Conservation (phyloP, 352 stramenopile species). For the Pythium sukuiense region DNA sequence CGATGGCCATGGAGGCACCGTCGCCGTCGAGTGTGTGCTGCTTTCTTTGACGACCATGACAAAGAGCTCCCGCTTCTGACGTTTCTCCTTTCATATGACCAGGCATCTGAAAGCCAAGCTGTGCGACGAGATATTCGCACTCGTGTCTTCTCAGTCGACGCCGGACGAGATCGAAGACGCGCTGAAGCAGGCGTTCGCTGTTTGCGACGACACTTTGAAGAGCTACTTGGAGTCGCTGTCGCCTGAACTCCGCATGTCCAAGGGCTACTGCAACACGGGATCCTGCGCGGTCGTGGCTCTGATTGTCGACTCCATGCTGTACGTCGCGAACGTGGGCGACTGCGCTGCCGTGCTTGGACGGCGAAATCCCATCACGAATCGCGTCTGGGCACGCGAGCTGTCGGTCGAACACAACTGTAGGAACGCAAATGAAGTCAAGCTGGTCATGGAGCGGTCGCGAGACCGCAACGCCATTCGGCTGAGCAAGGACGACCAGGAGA, state of each 20-base stretch:
- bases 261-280: slow-evolving; percentile 72
- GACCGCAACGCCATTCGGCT: slow-evolving; percentile 86
- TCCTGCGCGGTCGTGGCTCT: slow-evolving; percentile 64
- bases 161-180: slow-evolving; percentile 15
- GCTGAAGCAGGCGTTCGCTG: slow-evolving; percentile 44
- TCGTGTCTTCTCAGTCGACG: slow-evolving; percentile 17
- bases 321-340: slow-evolving; percentile 91
- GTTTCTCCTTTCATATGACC: background rate
- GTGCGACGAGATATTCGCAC: slow-evolving; percentile 21
- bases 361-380: slow-evolving; percentile 37
- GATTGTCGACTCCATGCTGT: slow-evolving; percentile 65
- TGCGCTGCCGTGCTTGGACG: slow-evolving; percentile 88
- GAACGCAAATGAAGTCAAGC: slow-evolving; percentile 49
- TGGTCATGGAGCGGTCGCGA: slow-evolving; percentile 62
- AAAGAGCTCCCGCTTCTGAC: background rate
- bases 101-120: slow-evolving; percentile 22
- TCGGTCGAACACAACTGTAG: slow-evolving; percentile 62
- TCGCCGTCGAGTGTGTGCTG: slow-evolving; percentile 52
- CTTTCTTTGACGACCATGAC: background rate
- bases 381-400: slow-evolving; percentile 36
- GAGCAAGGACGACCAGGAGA: slow-evolving; percentile 90
- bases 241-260: slow-evolving; percentile 43
- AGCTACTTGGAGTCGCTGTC: slow-evolving; percentile 47
- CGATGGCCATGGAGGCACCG: slow-evolving; percentile 64
- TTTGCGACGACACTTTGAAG: slow-evolving; percentile 62